phyloP scores from a whole-genome alignment of 176 grass and related monocot species.

The Lolium multiflorum region DNA sequence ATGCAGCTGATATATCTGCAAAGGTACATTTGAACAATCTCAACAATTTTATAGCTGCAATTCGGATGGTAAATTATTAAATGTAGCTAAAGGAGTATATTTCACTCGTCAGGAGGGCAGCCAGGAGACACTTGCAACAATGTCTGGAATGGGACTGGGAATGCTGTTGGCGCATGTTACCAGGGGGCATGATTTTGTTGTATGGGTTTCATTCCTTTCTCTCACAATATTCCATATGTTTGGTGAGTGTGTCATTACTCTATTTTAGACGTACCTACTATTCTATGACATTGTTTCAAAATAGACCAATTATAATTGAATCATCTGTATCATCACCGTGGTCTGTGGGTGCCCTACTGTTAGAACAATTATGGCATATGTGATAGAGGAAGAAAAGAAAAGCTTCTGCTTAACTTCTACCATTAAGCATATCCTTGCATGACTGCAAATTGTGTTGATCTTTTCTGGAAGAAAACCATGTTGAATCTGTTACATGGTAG shows the following conservation, averaged over 20 bases:
- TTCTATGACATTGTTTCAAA: background rate
- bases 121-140: conserved; percentile 96
- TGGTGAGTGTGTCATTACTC: conserved; percentile 55
- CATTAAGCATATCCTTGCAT: background rate
- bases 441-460: background rate
- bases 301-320: conserved; percentile 9
- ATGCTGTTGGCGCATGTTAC: conserved; percentile 91
- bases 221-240: conserved; percentile 96
- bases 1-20: conserved; percentile 93
- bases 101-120: conserved; percentile 80
- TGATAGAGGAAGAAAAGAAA: conserved; percentile 18
- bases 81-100: conserved; percentile 33
- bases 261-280: conserved; percentile 5
- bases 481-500: background rate
- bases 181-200: conserved; percentile 68
- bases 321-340: background rate
- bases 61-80: conserved; percentile 37
- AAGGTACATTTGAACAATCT: conserved; percentile 63
- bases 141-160: conserved; percentile 88
- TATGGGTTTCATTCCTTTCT: conserved; percentile 89
- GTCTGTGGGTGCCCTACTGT: background rate
- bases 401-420: background rate
- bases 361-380: background rate
- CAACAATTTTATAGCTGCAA: conserved; percentile 2
- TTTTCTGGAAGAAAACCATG: background rate